These are phyloP conservation scores for Arthrobotrys conoides DNA, from an alignment of 2,329 filamentous ascomycete species.

Conservation along the genomic window DNA sequence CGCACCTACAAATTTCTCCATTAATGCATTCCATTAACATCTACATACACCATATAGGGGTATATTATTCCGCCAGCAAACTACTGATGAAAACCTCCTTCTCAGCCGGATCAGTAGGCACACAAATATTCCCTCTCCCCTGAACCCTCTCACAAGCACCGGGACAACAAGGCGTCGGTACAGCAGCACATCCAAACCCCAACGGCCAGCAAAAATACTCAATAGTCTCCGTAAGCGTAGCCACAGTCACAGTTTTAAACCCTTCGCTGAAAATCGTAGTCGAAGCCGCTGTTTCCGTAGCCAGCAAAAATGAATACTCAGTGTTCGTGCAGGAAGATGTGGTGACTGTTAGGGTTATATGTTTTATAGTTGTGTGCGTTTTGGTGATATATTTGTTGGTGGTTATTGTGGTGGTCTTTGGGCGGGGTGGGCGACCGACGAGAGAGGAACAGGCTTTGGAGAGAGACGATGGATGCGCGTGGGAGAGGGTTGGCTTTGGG, in stretches of 20 bases:
- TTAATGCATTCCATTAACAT: no score
- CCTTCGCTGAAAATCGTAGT: constrained; percentile 8
- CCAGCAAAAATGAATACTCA: neutral
- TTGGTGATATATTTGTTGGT: constrained; percentile 4
- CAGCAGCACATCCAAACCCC: constrained; percentile 34
- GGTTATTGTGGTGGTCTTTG: constrained; percentile 8
- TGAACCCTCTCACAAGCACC: constrained; percentile 20
- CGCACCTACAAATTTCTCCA: no score
- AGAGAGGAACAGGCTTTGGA: constrained; percentile 39
- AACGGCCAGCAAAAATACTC: constrained; percentile 39
- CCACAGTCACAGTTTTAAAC: constrained; percentile 43
- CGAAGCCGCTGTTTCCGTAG: constrained; percentile 22
- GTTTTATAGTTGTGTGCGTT: neutral
- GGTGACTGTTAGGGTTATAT: neutral
- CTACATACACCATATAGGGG: no score
- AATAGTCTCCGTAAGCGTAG: constrained; percentile 45
- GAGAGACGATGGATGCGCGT: constrained; percentile 24
- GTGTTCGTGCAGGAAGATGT: constrained; percentile 11
- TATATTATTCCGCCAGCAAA: neutral
- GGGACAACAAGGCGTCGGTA: constrained; percentile 56
- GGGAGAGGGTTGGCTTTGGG: constrained; percentile 36
- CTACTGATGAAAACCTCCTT: constrained; percentile 4
- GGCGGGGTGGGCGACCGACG: constrained; percentile 13
- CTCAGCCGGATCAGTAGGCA: constrained; percentile 36
- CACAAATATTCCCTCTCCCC: constrained; percentile 18